Conservation (phyloP, 2,329 filamentous ascomycete genomes). For the Penicillium occitanis region DNA sequence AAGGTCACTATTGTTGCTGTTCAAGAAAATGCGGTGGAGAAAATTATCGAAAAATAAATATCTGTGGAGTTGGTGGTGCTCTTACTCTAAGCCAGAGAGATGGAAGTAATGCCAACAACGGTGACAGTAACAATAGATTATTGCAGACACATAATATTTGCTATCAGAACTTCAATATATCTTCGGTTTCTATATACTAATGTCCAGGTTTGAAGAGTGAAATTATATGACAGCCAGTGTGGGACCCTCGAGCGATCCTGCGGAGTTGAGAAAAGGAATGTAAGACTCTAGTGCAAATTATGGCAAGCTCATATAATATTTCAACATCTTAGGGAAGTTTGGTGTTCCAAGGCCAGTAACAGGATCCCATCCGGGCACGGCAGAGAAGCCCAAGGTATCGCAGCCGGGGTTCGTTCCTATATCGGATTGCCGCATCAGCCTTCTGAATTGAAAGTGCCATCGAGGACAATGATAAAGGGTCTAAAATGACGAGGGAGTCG, state of each 20-base stretch:
- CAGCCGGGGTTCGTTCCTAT: constrained; percentile 19
- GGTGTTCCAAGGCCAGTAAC: constrained; percentile 36
- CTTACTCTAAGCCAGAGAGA: not conserved
- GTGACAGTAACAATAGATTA: not conserved
- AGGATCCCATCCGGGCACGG: constrained; percentile 32
- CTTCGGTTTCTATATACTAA: not conserved
- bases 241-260: not conserved
- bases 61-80: not conserved
- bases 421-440: not conserved
- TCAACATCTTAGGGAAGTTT: constrained; percentile 22
- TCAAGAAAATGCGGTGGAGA: not conserved
- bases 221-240: not conserved
- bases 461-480: not conserved
- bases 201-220: not conserved
- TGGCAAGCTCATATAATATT: constrained; percentile 17
- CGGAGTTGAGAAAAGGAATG: not conserved
- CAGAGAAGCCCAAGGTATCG: constrained; percentile 13
- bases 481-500: not conserved
- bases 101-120: not conserved
- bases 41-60: not conserved
- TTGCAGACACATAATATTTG: not conserved
- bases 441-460: not conserved
- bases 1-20: not conserved
- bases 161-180: not conserved
- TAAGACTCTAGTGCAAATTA: not conserved